Evolutionary conservation across 305 asterid species (phyloP), one percentile per base, ranked within the genome.

Genomic region (Stenogyne calaminthoides): DNA sequence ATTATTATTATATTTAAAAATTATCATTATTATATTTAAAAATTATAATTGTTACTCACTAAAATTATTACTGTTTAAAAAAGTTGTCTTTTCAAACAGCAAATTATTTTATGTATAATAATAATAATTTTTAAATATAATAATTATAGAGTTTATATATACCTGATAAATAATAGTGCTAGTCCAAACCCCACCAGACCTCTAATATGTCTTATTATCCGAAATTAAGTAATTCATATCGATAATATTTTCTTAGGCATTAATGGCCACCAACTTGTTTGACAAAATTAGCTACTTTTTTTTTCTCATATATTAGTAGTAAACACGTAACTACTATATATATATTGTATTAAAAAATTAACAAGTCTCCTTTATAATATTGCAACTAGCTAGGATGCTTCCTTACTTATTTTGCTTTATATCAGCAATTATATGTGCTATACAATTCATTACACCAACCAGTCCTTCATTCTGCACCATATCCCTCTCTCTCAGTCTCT

Each of bases 201-300:
- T n/a, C 36, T 1, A 22, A 22, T 22, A 16, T 19, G 2, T 54
- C 19, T 54, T 0, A 5, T 7, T 3, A 8, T 7, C 27, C 19
- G 0, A 54, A 51, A 18, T 0, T 7, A 52, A 52, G 7, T 15
- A 52, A 52, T 15, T 51, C 22, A 15, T 14, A 7, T 51, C 1
- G 8, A 14, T 49, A 4, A 4, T n/a, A 3, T 51, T 15, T 52
- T 16, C 32, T 0, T 54, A 6, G 7, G 54, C 54, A 4, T 19
- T 18, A 19, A 44, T 18, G 15, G 57, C 67, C 49, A 72, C 55
- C 60, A 18, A 59, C 68, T 36, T 8, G 44, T 63, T 51, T 73
- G 66, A 73, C 65, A 20, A 54, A 59, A n/a, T 4, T 32, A 3
- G 7, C 0, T 25, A 9, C 36, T 1, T 2, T 49, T 27, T 46